Evolutionary conservation across 441 rosid genomes (phyloP), one percentile per base, ranked within the genome.

Genomic region (Bocquillonia castaneifolia): DNA sequence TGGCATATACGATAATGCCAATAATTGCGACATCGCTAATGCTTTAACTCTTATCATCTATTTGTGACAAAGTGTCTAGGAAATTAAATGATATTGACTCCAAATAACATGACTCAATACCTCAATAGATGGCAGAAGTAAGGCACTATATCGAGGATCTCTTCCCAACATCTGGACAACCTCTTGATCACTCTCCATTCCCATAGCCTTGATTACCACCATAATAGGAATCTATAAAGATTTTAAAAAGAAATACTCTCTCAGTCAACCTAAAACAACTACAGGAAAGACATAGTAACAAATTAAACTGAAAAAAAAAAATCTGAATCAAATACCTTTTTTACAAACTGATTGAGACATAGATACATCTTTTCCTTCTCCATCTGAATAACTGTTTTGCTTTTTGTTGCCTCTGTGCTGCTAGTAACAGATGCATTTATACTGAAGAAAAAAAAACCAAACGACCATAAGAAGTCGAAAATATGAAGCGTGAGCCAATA

Each of bases 181-280:
- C 84, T 93, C 99, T 85, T 89, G 95, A 75, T 91, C 96, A 69
- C 92, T 85, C 80, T 93, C 92, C 96, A 91, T 91, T 69, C 99
- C 96, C 99, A 93, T 91, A 65, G 96, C 97, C 80, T 88, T 91
- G 74, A 93, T 79, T 69, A 87, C 95, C 66, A 86, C 83, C 93
- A 93, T 86, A 44, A 93, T 85, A 65, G 99, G 99, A 79, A 93
- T 80, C 91, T 86, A 74, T 66, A 26, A 40, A 71, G 77, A 75
- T 15, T 23, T 36, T 31, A 13, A 63, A 52, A 51, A 57, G 23
- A 29, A 44, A 42, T 62, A 66, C 57, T 65, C 51, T 5, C 47
- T 31, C 36, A 0, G 17, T n/a, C 54, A 54, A 63, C 1, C 17
- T 5, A n/a, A 36, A 22, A 23, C 3, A 69, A 53, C 42, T 31